Base-by-base conservation (phyloP, 1,284 basidiomycete genomes). In the Melampsora larici-populina region DNA sequence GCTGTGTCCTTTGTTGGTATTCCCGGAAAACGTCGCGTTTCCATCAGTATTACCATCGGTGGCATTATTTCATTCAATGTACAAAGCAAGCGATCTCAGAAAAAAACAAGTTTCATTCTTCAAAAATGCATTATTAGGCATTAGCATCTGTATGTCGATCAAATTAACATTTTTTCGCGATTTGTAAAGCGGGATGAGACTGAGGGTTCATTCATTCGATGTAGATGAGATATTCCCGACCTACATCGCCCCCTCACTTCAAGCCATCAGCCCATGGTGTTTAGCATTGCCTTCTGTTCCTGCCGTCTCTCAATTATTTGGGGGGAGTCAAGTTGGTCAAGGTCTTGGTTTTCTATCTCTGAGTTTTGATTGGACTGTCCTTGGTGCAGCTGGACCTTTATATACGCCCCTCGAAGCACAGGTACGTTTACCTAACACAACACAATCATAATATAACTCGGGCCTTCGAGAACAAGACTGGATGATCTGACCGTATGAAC, bases 251-350 rank as follows among this genome's bases (percentile, higher is more conserved):
- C 75, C 75, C 33, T 51, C 67, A 36, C 60, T 77, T 11, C 75
- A 77, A 77, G 75, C 75, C 24, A 29, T 77, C 62, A 77, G 75
- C 55, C 75, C 75, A 36, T 77, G 66, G 66, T 77, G 75, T 36
- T 33, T 77, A 18, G 60, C 62, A 15, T 65, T 77, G 24, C 75
- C 75, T 8, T 46, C 62, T 46, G 60, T 36, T 33, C 55, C 67
- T 9, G 51, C 55, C 29, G 64, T 77, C 43, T 40, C 67, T 9
- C 24, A 64, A 9, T 46, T 77, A 36, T 77, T 77, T 70, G 75
- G 75, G 9, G 75, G 75, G 5, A 40, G 66, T 24, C 66, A 40
- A 33, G 75, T 70, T 9, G 75, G 67, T 1, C 65, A 77, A 64
- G 75, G 75, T 8, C 36, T 77, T 36, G 75, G 75, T 0, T 70